Evolutionary conservation across 768 basidiomycete species (phyloP).

Genomic region (Postia placenta): DNA sequence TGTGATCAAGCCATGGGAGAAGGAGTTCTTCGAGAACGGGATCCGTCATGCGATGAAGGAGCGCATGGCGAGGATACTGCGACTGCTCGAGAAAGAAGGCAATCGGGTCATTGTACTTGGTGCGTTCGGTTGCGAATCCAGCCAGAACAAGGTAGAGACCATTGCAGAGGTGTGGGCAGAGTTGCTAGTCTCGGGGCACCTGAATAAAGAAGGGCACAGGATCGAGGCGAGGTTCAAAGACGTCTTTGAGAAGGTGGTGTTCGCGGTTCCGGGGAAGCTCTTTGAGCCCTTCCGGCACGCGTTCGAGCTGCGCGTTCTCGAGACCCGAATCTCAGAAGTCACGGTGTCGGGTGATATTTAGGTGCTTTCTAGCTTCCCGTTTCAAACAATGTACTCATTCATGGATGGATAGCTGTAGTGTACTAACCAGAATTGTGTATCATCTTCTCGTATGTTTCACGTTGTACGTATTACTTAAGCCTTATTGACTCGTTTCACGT

Average conservation of each 20-base stretch:
- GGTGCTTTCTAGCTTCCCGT: too few species aligned
- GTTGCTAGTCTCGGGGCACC: constrained; percentile 31
- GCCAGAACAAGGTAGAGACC: constrained; percentile 34
- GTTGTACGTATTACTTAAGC: too few species aligned
- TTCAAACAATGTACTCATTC: too few species aligned
- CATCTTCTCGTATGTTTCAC: too few species aligned
- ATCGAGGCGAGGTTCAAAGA: constrained; percentile 30
- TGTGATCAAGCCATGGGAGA: constrained; percentile 26
- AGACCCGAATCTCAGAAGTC: constrained; percentile 27
- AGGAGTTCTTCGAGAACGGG: constrained; percentile 30
- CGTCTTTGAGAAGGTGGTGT: constrained; percentile 36
- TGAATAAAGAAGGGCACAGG: constrained; percentile 15
- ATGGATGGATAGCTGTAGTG: too few species aligned
- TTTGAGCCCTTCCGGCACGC: constrained; percentile 31
- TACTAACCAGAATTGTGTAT: too few species aligned
- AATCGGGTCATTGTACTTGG: constrained; percentile 36
- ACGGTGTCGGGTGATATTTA: too few species aligned
- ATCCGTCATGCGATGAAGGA: constrained; percentile 39
- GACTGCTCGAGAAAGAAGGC: constrained; percentile 37
- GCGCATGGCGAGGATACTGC: constrained; percentile 41
- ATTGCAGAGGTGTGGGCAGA: constrained; percentile 42
- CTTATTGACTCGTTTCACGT: too few species aligned
- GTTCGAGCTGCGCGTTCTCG: constrained; percentile 35
- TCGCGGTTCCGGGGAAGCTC: constrained; percentile 35
- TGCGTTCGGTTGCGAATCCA: constrained; percentile 39